Conservation (phyloP, 108 stramenopile genomes). For the Conticribra guillardii region DNA sequence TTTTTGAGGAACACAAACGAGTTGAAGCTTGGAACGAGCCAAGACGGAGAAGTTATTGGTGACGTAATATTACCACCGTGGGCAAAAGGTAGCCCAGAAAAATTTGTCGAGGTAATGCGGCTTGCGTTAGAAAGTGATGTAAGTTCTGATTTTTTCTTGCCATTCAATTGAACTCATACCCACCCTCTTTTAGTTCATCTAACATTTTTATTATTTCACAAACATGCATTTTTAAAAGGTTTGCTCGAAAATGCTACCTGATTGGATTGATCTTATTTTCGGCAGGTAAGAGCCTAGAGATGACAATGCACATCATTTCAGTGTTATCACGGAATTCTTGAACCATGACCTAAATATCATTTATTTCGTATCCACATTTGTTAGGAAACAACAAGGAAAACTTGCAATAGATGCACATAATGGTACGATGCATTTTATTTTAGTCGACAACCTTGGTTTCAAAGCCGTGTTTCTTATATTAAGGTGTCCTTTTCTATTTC, state of each 20-base stretch:
- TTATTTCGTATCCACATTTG: no score
- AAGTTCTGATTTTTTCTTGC: not conserved
- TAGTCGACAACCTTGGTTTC: no score
- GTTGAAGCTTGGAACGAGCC: conserved; percentile 93
- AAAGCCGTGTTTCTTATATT: not conserved
- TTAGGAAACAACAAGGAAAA: conserved; percentile 91
- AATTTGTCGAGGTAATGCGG: conserved; percentile 88
- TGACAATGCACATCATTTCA: no score
- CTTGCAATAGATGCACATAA: conserved; percentile 94
- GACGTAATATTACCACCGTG: conserved; percentile 98
- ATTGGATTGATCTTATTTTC: conserved; percentile 99
- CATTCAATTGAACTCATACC: no score
- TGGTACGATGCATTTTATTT: conserved; percentile 8
- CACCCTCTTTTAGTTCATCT: no score
- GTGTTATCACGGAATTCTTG: no score
- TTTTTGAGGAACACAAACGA: conserved; percentile 90
- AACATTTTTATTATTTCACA: conserved; percentile 18
- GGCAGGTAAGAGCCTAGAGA: conserved; percentile 47
- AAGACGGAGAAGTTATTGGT: conserved; percentile 92
- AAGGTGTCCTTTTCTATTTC: not conserved
- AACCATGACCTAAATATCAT: no score
- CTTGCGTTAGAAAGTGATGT: conserved; percentile 80
- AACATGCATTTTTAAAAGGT: conserved; percentile 31
- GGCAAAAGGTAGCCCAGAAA: conserved; percentile 94
- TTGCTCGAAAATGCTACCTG: conserved; percentile 91